Percentiles rank a stretch among this genome's conserved stretches.
These are phyloP conservation scores for Coriolopsis trogii DNA, from an alignment of 1,284 basidiomycete genomes.

Conservation along the genomic window DNA sequence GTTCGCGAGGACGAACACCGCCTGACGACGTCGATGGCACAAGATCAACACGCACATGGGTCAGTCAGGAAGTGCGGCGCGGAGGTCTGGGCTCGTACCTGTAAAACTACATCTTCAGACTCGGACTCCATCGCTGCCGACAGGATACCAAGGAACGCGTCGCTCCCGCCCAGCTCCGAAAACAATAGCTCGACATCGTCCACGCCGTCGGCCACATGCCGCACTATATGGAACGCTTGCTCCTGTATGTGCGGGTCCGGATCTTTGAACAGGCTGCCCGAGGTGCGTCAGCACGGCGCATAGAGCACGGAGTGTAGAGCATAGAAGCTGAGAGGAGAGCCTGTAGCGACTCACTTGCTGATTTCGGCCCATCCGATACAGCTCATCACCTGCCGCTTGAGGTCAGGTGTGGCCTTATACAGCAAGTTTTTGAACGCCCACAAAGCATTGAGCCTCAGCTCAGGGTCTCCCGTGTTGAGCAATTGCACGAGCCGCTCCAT, in stretches of 20 bases:
- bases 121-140: constrained; percentile 49
- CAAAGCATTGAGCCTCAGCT: constrained; percentile 66
- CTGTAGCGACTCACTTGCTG: constrained; percentile 43
- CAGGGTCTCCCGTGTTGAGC: constrained; percentile 52
- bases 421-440: constrained; percentile 85
- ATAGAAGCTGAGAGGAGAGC: neutral
- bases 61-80: neutral
- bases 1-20: constrained; percentile 62
- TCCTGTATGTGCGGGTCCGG: constrained; percentile 59
- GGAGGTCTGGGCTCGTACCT: constrained; percentile 39
- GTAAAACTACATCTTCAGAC: constrained; percentile 53
- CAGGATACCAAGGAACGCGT: constrained; percentile 47
- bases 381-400: constrained; percentile 67
- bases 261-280: constrained; percentile 55
- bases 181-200: constrained; percentile 64
- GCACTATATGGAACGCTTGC: constrained; percentile 64
- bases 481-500: constrained; percentile 66
- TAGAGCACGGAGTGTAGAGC: no score
- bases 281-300: no score
- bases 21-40: constrained; percentile 37
- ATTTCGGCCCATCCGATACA: constrained; percentile 65
- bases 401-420: constrained; percentile 57
- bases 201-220: constrained; percentile 65
- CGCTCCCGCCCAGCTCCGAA: constrained; percentile 49
- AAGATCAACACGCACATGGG: neutral